Conservation (phyloP, 441 rosid genomes). For the Populus trichocarpa region DNA sequence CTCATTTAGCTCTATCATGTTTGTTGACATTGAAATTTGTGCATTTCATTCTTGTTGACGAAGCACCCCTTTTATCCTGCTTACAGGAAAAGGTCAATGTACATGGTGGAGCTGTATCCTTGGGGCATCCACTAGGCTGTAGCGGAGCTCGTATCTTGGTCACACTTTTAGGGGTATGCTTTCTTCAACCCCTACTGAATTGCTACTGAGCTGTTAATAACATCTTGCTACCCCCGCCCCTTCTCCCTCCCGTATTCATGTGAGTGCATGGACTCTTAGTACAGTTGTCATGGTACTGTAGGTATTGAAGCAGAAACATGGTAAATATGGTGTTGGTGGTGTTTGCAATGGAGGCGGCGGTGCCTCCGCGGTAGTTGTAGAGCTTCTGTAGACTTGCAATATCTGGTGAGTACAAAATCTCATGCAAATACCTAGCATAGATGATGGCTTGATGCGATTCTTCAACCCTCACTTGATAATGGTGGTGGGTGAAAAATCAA, state of each 20-base stretch:
- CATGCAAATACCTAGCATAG: neutral
- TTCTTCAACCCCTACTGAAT: neutral
- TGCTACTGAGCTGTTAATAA: neutral
- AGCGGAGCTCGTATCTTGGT: constrained; percentile 93
- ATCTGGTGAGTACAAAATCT: constrained; percentile 22
- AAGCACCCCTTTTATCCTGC: neutral
- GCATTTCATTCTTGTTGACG: neutral
- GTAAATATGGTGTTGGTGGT: constrained; percentile 79
- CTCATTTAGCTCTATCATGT: neutral
- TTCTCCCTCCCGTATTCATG: neutral
- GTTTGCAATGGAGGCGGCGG: constrained; percentile 99
- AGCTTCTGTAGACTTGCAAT: constrained; percentile 47
- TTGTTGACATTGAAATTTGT: neutral
- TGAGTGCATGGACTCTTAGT: neutral
- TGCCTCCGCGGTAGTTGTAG: constrained; percentile 86
- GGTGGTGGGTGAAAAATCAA: neutral
- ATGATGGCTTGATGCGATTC: neutral
- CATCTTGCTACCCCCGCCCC: neutral
- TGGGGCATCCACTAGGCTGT: constrained; percentile 98
- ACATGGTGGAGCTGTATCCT: constrained; percentile 91
- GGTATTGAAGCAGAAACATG: constrained; percentile 72
- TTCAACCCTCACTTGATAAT: neutral
- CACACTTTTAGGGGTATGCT: constrained; percentile 79
- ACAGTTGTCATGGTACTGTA: constrained; percentile 17
- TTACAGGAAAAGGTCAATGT: constrained; percentile 80